Evolutionary conservation across 1,139 yeast species (phyloP), one percentile per base, ranked within the genome.

Genomic region (Diutina sp.): DNA sequence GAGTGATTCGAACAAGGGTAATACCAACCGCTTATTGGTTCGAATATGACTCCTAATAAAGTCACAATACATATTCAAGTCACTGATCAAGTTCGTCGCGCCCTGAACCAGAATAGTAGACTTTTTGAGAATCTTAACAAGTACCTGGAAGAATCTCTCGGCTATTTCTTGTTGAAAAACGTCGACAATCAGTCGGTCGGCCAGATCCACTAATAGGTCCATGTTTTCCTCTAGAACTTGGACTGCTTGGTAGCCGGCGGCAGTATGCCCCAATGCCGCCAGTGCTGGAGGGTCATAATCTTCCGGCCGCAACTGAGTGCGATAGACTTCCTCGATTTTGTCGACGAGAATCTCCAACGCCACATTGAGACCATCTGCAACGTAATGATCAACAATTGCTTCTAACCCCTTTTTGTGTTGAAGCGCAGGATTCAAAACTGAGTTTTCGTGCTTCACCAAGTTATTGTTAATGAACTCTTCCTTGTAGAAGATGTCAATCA

Each of bases 141-240:
- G 73, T 1, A 85, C 76, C 52, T 82, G 85, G 65, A 90, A 90
- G 61, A 93, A 85, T 55, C 99, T 69, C 65, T 90, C 90, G 0
- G 96, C 97, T 47, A 93, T 84, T 66, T 93, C 99, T 66, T 90
- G 96, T 63, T 91, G 95, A 66, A 90, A 93, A 0, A 93, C 95
- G 64, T 91, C 98, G 32, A 91, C 81, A 8, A 95, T 85, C 0
- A 90, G 81, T 64, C 86, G 88, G 58, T 93, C 98, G 0, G 97
- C 90, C 25, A 95, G 82, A 3, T 91, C 96, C 21, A 82, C 83
- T 55, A 93, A 72, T 55, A 91, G 71, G 58, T 82, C 82, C 60
- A 91, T 83, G 66, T 91, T 96, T n/a, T 84, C 81, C 21, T 80
- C 80, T 56, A 93, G 70, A 29, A 90, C 72, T 30, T 77, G 73